Base-by-base conservation (phyloP, 176 grass and related monocot species). In the Thinopyrum elongatum region DNA sequence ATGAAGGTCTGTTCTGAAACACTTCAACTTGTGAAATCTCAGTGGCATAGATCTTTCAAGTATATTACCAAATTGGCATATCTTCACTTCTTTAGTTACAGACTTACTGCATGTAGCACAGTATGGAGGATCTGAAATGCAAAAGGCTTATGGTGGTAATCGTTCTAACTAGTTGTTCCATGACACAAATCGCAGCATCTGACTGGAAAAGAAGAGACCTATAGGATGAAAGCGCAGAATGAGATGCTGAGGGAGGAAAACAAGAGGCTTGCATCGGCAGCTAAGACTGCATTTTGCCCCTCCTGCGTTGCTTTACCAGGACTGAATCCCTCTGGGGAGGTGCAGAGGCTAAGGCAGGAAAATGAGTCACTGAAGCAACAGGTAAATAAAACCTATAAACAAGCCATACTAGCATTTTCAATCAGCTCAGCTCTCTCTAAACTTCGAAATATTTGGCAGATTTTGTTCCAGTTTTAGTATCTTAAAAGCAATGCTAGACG, bases 141-240 rank as follows among this genome's bases (percentile, higher is more conserved):
- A 53, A 7, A 53, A 53, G 1, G 16, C 49, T 19, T 19, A 53
- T 2, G 6, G 55, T 27, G 23, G 12, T 27, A 9, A 44, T 46
- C 70, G 23, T 46, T 33, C 19, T 70, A 15, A 51, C 21, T 69
- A 51, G n/a, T 2, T 77, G 25, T 74, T 83, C 59, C 22, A 44
- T 83, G 57, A 9, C 65, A 83, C 41, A 82, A 68, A 55, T 34
- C 85, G 76, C 59, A 95, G 94, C 72, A 81, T 46, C 22, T 87
- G 0, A 82, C 22, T 65, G 86, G 77, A 69, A 90, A 69, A 21
- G 87, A 95, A 77, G 88, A 95, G 35, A 95, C 82, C 53, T 88
- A 83, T 10, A 84, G 68, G 80, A 66, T 95, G 67, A 88, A 81
- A 35, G 74, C 89, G 19, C 86, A 87, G 70, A 95, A 93, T 35